Evolutionary conservation across 2,329 filamentous ascomycete species (phyloP).

Genomic region (Nothopassalora personata): DNA sequence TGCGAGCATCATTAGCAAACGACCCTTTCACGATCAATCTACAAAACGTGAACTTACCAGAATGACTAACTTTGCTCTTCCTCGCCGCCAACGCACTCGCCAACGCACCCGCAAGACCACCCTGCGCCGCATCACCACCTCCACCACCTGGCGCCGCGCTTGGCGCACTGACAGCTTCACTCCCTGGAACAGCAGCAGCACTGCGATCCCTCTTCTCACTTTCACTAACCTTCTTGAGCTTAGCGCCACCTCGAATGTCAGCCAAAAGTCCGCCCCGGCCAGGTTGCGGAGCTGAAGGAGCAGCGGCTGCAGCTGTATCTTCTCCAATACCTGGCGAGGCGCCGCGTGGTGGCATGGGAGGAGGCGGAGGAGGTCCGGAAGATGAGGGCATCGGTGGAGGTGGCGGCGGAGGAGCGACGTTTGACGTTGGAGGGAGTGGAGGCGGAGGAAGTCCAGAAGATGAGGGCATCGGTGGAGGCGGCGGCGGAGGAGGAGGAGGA

Average conservation of each 20-base stretch:
- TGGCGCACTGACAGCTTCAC: constrained; percentile 49
- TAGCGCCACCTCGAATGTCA: constrained; percentile 62
- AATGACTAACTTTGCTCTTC: constrained; percentile 90
- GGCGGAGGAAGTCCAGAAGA: constrained; percentile 41
- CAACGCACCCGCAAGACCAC: constrained; percentile 50
- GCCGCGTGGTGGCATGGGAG: constrained; percentile 37
- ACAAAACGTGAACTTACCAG: constrained; percentile 62
- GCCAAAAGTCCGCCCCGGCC: constrained; percentile 59
- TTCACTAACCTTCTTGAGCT: constrained; percentile 69
- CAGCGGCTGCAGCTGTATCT: constrained; percentile 35
- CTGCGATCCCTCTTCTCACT: constrained; percentile 67
- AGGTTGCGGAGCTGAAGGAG: constrained; percentile 22
- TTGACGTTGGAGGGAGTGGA: constrained; percentile 32
- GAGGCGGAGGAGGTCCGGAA: constrained; percentile 42
- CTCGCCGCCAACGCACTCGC: constrained; percentile 78
- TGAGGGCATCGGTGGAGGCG: constrained; percentile 35
- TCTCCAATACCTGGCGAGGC: constrained; percentile 47
- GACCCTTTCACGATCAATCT: background rate
- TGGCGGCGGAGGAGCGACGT: constrained; percentile 32
- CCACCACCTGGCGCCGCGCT: constrained; percentile 37
- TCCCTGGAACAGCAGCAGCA: constrained; percentile 55
- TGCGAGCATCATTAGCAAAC: constrained; percentile 36
- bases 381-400: constrained; percentile 34
- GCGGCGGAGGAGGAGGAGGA: constrained; percentile 30
- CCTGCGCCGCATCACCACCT: constrained; percentile 47